Percentiles rank a stretch among this genome's conserved stretches.
Evolutionary conservation across 805 yeast species (phyloP).

Genomic region (Yarrowia yakushimensis): DNA sequence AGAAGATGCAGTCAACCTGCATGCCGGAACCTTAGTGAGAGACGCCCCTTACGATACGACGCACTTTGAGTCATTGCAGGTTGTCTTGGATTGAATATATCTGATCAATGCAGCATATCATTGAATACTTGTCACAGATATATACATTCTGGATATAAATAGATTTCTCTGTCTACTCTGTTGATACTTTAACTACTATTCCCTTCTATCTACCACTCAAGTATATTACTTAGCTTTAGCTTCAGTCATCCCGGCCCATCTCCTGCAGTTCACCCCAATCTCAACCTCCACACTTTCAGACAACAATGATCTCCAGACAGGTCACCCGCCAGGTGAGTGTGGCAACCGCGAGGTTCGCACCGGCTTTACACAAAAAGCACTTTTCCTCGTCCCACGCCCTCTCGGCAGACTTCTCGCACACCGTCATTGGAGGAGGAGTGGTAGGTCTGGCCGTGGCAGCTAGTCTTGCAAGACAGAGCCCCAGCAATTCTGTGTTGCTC

Average conservation of each 20-base stretch:
- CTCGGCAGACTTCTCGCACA: constrained; percentile 58
- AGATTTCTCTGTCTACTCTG: too few relatives aligned
- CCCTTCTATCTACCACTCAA: too few relatives aligned
- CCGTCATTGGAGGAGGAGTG: constrained; percentile 78
- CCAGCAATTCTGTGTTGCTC: constrained; percentile 52
- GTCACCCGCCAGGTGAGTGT: not conserved
- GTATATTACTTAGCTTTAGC: not conserved
- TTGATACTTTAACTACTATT: too few relatives aligned
- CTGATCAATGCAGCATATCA: too few relatives aligned
- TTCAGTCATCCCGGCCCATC: not conserved
- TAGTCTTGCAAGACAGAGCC: constrained; percentile 48
- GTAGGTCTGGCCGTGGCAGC: constrained; percentile 82
- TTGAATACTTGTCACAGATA: too few relatives aligned
- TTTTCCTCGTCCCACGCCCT: not conserved
- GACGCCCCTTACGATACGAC: too few relatives aligned
- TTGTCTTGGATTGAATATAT: too few relatives aligned
- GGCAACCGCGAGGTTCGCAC: not conserved
- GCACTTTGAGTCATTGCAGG: too few relatives aligned
- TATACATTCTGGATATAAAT: too few relatives aligned
- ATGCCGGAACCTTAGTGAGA: not conserved
- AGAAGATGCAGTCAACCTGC: too few relatives aligned
- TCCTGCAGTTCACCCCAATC: not conserved
- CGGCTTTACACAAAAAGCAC: not conserved
- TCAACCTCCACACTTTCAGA: not conserved
- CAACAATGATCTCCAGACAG: not conserved